Evolutionary conservation across 108 stramenopile species (phyloP).

Genomic region (Schizochytrium sp.): DNA sequence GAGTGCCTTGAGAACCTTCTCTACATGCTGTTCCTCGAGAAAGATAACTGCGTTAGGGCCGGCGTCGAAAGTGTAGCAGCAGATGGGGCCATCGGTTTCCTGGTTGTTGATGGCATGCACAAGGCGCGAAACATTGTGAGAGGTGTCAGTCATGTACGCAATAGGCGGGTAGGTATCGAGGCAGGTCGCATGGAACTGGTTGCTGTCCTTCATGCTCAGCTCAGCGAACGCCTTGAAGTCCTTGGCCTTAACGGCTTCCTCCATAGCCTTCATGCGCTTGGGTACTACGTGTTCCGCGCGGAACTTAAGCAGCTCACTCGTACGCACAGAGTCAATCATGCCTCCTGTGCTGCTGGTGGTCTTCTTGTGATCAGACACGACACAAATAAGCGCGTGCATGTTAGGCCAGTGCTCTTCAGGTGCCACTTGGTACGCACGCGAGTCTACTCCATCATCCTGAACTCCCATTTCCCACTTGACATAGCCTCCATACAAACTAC

Average conservation of each 20-base stretch:
- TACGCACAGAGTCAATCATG: conserved; percentile 89
- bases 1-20: conserved; percentile 65
- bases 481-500: conserved; percentile 95
- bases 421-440: conserved; percentile 89
- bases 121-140: conserved; percentile 78
- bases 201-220: conserved; percentile 94
- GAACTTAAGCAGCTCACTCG: conserved; percentile 84
- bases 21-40: conserved; percentile 64
- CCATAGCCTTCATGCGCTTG: conserved; percentile 87
- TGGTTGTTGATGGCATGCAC: conserved; percentile 85
- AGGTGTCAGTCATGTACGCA: conserved; percentile 97
- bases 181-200: conserved; percentile 98
- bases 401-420: conserved; percentile 95
- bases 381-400: conserved; percentile 89
- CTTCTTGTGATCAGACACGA: conserved; percentile 93
- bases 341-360: conserved; percentile 93
- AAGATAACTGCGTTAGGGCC: conserved; percentile 96
- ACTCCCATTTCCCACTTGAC: conserved; percentile 92
- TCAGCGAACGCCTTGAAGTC: conserved; percentile 93
- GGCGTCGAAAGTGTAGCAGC: conserved; percentile 98
- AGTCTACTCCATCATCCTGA: conserved; percentile 84
- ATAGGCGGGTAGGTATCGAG: conserved; percentile 99
- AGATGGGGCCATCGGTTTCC: conserved; percentile 63
- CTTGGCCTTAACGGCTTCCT: conserved; percentile 83
- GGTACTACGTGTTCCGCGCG: conserved; percentile 85